Base-by-base conservation (phyloP, 1,139 yeast species). In the Geotrichum klebahnii region DNA sequence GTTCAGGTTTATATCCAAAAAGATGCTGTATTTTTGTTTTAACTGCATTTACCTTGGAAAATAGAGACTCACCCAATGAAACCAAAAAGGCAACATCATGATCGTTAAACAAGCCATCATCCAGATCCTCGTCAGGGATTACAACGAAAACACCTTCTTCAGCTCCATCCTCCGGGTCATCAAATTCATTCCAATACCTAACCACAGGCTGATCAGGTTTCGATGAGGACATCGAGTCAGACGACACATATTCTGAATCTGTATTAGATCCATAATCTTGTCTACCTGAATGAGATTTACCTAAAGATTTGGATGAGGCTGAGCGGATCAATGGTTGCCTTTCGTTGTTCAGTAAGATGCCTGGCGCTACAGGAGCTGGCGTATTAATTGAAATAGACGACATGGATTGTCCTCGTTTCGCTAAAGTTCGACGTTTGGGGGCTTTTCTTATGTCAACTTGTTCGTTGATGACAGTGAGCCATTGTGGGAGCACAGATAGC, bases 131-230 rank as follows among this genome's bases (percentile, higher is more conserved):
- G 28, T 61, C 67, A 1, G 65, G 59, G 41, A 62, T 66, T 37
- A 68, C 63, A 14, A 65, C 62, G 60, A 68, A 67, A 17, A 66
- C 67, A 14, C 58, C 63, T 17, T 58, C 61, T 3, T 66, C 69
- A 19, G 63, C 71, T 28, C 69, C 75, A 24, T 76, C 80, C 33
- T 79, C 81, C 0, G 81, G 83, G 58, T 81, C 77, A 60, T 82
- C 88, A 61, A 82, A 82, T 64, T 82, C 88, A 61, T 82, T 82
- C 88, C 88, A 82, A 61, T 82, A 82, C 45, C 84, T 68, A 16
- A 73, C 67, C 44, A 69, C 65, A n/a, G 64, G 57, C 44, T 66
- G 71, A 55, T 67, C 63, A 3, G 65, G 35, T 5, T 36, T 33
- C 3, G 36, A 6, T 19, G n/a, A n/a, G n/a, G n/a, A n/a, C n/a